phyloP scores from a whole-genome alignment of 2,329 filamentous ascomycete species.

The Hypoxylon sp. region DNA sequence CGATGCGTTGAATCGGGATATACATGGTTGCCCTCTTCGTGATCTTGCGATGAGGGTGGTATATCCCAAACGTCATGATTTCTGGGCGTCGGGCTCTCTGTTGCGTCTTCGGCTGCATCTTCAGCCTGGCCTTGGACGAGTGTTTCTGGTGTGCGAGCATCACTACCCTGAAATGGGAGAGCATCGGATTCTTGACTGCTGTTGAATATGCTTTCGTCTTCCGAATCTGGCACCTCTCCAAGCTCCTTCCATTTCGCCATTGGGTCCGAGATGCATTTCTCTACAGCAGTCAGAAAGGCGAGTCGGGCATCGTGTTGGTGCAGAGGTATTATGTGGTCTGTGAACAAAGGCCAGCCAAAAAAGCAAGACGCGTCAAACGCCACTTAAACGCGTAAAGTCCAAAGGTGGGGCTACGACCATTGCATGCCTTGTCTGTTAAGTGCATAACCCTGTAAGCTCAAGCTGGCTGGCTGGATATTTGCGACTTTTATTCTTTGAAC shows the following conservation, averaged over 20 bases:
- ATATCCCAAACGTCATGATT: constrained; percentile 44
- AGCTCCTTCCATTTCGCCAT: constrained; percentile 55
- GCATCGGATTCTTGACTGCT: constrained; percentile 45
- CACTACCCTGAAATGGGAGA: constrained; percentile 18
- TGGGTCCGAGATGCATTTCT: constrained; percentile 46
- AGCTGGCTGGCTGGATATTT: not conserved
- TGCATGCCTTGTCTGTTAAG: not conserved
- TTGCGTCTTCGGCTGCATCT: not conserved
- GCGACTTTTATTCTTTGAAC: not conserved
- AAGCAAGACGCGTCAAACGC: constrained; percentile 30
- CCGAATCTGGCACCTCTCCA: constrained; percentile 55
- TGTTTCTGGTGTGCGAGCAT: constrained; percentile 3
- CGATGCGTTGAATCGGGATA: constrained; percentile 41
- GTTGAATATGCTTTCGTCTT: constrained; percentile 52
- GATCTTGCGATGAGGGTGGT: constrained; percentile 41
- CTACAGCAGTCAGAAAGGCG: constrained; percentile 1
- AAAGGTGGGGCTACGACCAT: not conserved
- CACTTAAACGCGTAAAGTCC: constrained; percentile 30
- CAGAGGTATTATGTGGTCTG: not conserved
- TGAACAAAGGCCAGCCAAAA: not conserved
- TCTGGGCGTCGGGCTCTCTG: not conserved
- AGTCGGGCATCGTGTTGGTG: constrained; percentile 15
- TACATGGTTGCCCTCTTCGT: constrained; percentile 37
- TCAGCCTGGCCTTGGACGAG: not conserved
- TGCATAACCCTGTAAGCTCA: not conserved